Percentiles rank a stretch among this genome's conserved stretches.
phyloP scores from a whole-genome alignment of 2,329 filamentous ascomycete genomes.

The Zelopaecilomyces penicillatus region DNA sequence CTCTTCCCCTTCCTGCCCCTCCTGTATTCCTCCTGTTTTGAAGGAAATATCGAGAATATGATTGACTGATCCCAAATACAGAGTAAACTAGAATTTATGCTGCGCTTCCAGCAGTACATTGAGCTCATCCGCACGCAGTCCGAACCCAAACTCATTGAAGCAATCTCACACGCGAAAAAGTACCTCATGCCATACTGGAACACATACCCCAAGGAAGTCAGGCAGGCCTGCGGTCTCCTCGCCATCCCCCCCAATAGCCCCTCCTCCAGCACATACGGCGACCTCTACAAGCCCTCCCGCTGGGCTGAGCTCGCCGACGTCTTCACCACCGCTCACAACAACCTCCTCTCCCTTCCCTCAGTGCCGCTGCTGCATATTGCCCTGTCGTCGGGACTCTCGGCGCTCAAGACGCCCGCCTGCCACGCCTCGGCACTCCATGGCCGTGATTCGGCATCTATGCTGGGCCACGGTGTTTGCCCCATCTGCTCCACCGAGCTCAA shows the following conservation, averaged over 20 bases:
- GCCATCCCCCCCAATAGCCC: slow-evolving; percentile 55
- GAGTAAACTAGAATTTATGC: slow-evolving; percentile 84
- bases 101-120: slow-evolving; percentile 90
- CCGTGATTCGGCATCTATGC: slow-evolving; percentile 26
- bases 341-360: slow-evolving; percentile 71
- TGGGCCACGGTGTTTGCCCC: slow-evolving; percentile 74
- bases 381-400: slow-evolving; percentile 81
- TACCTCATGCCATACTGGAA: slow-evolving; percentile 65
- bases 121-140: slow-evolving; percentile 70
- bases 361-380: slow-evolving; percentile 84
- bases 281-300: slow-evolving; percentile 63
- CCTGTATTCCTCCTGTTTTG: slow-evolving; percentile 2
- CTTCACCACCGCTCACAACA: slow-evolving; percentile 81
- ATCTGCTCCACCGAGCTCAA: slow-evolving; percentile 96
- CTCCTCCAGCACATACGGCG: slow-evolving; percentile 31
- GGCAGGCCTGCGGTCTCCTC: slow-evolving; percentile 69
- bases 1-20: background rate
- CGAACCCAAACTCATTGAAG: slow-evolving; percentile 60
- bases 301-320: slow-evolving; percentile 71
- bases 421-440: slow-evolving; percentile 55
- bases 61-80: slow-evolving; percentile 23
- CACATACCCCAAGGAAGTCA: slow-evolving; percentile 59
- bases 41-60: no score
- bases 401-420: slow-evolving; percentile 91
- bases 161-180: slow-evolving; percentile 73